Conservation (phyloP, 306 rosid species). For the Abrus precatorius region DNA sequence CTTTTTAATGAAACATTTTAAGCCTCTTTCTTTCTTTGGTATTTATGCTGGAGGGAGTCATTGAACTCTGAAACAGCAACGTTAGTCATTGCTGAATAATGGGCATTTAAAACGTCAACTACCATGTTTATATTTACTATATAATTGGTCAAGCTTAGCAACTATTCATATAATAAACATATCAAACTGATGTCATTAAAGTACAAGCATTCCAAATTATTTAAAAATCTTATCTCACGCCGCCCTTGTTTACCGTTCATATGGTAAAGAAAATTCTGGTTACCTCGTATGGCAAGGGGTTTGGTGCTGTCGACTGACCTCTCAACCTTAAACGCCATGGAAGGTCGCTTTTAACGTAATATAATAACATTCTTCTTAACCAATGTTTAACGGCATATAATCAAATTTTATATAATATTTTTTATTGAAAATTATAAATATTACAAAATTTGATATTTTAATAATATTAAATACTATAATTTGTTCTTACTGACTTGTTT, state of each 20-base stretch:
- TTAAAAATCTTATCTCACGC: conserved; percentile 34
- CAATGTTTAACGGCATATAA: too few relatives aligned
- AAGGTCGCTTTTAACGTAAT: conserved; percentile 3
- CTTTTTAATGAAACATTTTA: too few relatives aligned
- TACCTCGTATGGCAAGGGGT: conserved; percentile 27
- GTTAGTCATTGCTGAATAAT: too few relatives aligned
- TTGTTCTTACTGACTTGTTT: too few relatives aligned
- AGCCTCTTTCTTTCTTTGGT: too few relatives aligned
- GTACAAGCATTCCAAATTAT: conserved; percentile 21
- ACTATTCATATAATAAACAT: neutral
- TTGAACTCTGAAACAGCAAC: too few relatives aligned
- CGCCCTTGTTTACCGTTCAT: conserved; percentile 17
- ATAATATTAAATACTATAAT: too few relatives aligned
- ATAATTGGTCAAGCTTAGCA: conserved; percentile 1
- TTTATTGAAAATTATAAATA: too few relatives aligned
- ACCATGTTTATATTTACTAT: neutral
- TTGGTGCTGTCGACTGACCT: conserved; percentile 1
- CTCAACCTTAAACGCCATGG: neutral
- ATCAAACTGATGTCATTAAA: conserved; percentile 29
- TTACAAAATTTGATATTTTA: too few relatives aligned
- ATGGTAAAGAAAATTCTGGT: neutral
- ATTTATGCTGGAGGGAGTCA: too few relatives aligned
- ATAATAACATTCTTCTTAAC: neutral
- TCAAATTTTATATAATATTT: too few relatives aligned
- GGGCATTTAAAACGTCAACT: too few relatives aligned